Base-by-base conservation (phyloP, 352 stramenopile species). In the Globisporangium radiosum region DNA sequence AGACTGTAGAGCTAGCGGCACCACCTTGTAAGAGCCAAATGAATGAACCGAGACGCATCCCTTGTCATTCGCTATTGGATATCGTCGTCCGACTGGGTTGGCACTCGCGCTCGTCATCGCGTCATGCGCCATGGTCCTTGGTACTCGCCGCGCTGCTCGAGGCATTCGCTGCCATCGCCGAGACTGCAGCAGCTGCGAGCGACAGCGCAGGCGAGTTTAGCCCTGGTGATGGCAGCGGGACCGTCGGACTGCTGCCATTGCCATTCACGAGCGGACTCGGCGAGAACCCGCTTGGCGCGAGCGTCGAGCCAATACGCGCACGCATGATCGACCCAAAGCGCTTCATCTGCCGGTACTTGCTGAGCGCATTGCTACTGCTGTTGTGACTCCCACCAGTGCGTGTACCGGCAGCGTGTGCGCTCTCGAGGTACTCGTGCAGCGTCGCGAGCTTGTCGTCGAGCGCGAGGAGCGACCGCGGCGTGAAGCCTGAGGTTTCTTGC, bases 291-390 rank as follows among this genome's bases (percentile, higher is more conserved):
- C 57, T 62, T 19, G 10, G 52, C 13, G 8, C 51, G 43, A 63
- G 50, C 6, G 51, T 63, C 50, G 57, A 65, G 38, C 40, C 40
- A 25, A 85, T 69, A 1, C 67, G 60, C 25, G 69, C 69, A n/a
- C 75, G 71, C 72, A 90, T 76, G 56, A 90, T 87, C 4, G 74
- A 81, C 3, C 73, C 76, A 57, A 90, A 87, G 1, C 69, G 68
- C 40, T 87, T 87, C 55, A 87, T 72, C 56, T 90, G 77, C 3
- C 76, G 75, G 59, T 77, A 77, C 44, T 88, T 90, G 36, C 72
- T 59, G n/a, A 90, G 63, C 5, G 70, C 66, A 4, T 25, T 25
- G 45, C 62, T 44, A 2, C 7, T 44, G 40, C 7, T 44, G 40
- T 13, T 44, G 11, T 44, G 7, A 13, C 7, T 14, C 11, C 7